phyloP scores from a whole-genome alignment of 768 basidiomycete genomes.

The Mycena haematopus region DNA sequence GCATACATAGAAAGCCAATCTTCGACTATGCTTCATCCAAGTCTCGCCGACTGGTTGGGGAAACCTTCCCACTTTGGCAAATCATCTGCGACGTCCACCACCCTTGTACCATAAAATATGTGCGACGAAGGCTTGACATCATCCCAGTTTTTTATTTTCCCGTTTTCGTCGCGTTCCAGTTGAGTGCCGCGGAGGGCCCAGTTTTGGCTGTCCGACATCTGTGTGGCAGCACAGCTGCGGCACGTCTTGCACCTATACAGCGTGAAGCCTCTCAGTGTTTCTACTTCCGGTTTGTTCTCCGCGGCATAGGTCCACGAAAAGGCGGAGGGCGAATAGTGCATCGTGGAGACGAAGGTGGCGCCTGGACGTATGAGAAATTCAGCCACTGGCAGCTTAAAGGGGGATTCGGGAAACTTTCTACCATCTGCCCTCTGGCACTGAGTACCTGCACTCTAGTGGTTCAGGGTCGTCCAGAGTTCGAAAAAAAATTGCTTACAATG shows the following conservation, averaged over 20 bases:
- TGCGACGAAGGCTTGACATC: conserved; percentile 26
- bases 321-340: conserved; percentile 24
- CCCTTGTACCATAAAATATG: conserved; percentile 27
- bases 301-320: conserved; percentile 24
- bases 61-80: conserved; percentile 28
- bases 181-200: conserved; percentile 27
- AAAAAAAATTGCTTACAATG: conserved; percentile 23
- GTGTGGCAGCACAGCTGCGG: conserved; percentile 22
- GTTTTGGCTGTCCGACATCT: conserved; percentile 10
- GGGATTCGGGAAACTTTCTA: conserved; percentile 3
- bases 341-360: conserved; percentile 23
- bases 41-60: neutral
- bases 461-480: too few relatives aligned
- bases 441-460: conserved; percentile 9
- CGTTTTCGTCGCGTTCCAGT: conserved; percentile 27
- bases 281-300: conserved; percentile 10
- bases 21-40: neutral
- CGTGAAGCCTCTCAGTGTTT: conserved; percentile 3
- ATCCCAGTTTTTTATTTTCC: conserved; percentile 29
- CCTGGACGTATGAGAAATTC: conserved; percentile 14
- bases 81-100: conserved; percentile 24
- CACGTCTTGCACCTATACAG: conserved; percentile 28
- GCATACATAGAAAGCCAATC: neutral
- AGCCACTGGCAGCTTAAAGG: neutral
- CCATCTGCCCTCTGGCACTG: conserved; percentile 26